Percentiles rank a stretch among this genome's conserved stretches.
Evolutionary conservation across 2,329 filamentous ascomycete species (phyloP).

Genomic region (Coniochaeta hoffmannii): DNA sequence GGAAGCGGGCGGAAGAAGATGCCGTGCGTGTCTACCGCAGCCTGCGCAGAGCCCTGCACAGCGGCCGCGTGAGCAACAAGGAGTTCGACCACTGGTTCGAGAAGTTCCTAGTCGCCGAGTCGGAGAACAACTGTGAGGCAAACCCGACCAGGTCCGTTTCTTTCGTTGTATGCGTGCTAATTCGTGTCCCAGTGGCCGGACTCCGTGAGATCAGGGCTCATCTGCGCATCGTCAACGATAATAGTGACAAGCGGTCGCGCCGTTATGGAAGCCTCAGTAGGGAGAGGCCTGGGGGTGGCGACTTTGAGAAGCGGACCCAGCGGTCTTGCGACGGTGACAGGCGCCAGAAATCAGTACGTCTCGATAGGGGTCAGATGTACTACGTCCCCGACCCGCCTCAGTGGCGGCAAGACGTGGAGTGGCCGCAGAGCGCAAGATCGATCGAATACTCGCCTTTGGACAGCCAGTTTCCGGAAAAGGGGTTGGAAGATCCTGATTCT

Average conservation of each 20-base stretch:
- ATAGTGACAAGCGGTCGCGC: background rate
- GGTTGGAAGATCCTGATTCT: background rate
- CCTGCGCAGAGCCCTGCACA: slow-evolving; percentile 13
- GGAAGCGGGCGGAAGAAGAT: slow-evolving; percentile 13
- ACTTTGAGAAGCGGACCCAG: background rate
- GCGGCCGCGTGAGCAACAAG: slow-evolving; percentile 13
- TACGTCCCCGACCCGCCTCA: background rate
- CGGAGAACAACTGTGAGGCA: slow-evolving; percentile 19
- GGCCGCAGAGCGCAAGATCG: background rate
- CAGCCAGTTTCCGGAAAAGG: background rate
- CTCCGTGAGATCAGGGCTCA: background rate
- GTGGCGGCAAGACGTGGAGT: background rate
- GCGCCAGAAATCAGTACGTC: background rate
- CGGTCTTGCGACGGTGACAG: background rate
- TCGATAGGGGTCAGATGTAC: background rate
- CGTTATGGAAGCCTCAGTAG: background rate
- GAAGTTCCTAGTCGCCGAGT: slow-evolving; percentile 17
- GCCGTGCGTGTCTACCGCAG: slow-evolving; percentile 13
- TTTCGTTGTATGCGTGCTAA: background rate
- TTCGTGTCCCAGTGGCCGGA: background rate
- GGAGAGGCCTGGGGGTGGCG: too few species aligned
- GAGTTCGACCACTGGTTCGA: slow-evolving; percentile 20
- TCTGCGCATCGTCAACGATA: background rate
- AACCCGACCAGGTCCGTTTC: background rate
- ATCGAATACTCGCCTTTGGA: background rate